Base-by-base conservation (phyloP, 805 yeast genomes). In the Teunomyces barrocoloradensis region DNA sequence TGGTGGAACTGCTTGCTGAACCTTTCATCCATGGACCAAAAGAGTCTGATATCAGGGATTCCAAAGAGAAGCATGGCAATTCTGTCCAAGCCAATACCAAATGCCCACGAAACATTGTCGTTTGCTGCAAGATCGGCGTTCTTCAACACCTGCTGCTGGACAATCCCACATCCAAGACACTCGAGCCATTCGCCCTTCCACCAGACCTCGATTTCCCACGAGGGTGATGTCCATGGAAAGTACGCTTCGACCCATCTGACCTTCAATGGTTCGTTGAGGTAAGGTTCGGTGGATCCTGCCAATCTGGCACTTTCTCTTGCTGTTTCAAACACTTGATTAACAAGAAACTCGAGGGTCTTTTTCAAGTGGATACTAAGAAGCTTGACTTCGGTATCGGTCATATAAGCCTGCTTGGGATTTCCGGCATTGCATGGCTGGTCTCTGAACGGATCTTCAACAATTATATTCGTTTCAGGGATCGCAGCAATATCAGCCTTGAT, bases 151-250 rank as follows among this genome's bases (percentile, higher is more conserved):
- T 81, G 82, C 55, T 89, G 85, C 54, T 82, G 82, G 6, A 90
- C 96, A 32, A 92, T 77, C 21, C 99, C 99, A 68, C 96, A 89
- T 0, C 99, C 99, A 60, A 96, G 89, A 63, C 96, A 84, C 69
- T 94, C 99, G 30, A 94, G 75, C 99, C 99, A 94, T 56, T 91
- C 96, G 44, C 94, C 96, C 62, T 90, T 88, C 97, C 98, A 94
- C 91, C 95, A 90, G 4, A 94, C 96, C 68, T 94, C 99, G 55
- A 95, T 89, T 61, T 94, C 97, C 95, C 96, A 94, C 37, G 96
- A 87, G 3, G 99, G 99, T 1, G 96, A 82, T 2, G 99, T 94
- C 97, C 98, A 94, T 3, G 99, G 99, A 72, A 94, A 94, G 59
- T 84, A 89, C 0, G 94, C 96, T 59, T 89, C 95, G 29, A 90